Evolutionary conservation across 116 monocot species (phyloP).

Genomic region (Papilionanthe hybrid): DNA sequence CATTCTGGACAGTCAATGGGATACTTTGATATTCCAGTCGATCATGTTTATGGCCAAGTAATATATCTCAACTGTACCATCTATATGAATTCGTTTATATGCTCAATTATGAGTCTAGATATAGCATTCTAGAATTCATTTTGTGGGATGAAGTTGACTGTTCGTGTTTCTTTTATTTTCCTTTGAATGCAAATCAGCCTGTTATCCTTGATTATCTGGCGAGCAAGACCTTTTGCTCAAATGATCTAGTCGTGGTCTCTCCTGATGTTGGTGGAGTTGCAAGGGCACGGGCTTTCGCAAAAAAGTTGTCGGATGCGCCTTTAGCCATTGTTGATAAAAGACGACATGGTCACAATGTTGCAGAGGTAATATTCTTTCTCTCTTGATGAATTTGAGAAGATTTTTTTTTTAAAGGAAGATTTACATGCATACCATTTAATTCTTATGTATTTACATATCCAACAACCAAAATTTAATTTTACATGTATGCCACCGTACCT

Average conservation of each 20-base stretch:
- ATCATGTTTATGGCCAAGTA: conserved; percentile 97
- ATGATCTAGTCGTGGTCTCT: conserved; percentile 94
- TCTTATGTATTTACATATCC: no score
- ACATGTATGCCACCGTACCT: no score
- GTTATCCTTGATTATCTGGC: conserved; percentile 97
- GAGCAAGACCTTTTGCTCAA: conserved; percentile 88
- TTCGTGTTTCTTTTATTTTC: neutral
- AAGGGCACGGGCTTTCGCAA: conserved; percentile 95
- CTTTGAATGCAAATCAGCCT: conserved; percentile 31
- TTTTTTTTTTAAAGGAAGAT: no score
- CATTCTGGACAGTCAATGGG: conserved; percentile 99
- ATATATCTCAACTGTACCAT: neutral
- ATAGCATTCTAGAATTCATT: no score
- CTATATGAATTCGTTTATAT: no score
- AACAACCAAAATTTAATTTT: no score
- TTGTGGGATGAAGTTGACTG: no score
- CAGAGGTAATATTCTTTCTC: conserved; percentile 55
- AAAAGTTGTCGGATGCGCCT: conserved; percentile 97
- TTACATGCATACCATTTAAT: no score
- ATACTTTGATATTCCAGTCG: conserved; percentile 94
- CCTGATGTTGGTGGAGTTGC: conserved; percentile 99
- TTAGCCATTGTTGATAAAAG: conserved; percentile 98
- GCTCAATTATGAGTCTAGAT: no score
- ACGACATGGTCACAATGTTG: conserved; percentile 92
- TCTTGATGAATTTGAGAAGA: neutral